Evolutionary conservation across 1,284 basidiomycete species (phyloP).

Genomic region (Trichosporon coremiiforme): DNA sequence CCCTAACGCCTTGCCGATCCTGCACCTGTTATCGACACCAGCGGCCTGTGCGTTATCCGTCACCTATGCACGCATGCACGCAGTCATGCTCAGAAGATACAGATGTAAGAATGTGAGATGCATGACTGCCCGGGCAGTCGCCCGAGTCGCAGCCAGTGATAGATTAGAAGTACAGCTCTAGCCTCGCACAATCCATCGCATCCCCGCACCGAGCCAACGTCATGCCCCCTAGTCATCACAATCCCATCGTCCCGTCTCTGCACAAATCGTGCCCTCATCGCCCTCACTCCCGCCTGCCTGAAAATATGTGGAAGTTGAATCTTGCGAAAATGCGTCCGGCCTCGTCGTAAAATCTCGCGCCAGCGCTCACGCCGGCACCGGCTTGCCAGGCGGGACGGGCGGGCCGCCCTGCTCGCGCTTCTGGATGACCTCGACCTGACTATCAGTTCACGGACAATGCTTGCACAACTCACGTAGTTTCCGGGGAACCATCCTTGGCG

Average conservation of each 20-base stretch:
- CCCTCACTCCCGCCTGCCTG: background rate
- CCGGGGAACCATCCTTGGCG: constrained; percentile 95
- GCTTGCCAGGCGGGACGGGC: background rate
- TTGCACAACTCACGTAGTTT: constrained; percentile 68
- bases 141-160: constrained; percentile 5
- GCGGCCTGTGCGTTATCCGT: background rate
- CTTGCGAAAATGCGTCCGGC: background rate
- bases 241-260: background rate
- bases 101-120: constrained; percentile 13
- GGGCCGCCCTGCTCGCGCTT: constrained; percentile 28
- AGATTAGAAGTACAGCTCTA: constrained; percentile 11
- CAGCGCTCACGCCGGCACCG: background rate
- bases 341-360: background rate
- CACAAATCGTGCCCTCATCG: background rate
- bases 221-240: background rate
- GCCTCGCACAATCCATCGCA: constrained; percentile 8
- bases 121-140: constrained; percentile 1
- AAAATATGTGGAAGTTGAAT: background rate
- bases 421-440: constrained; percentile 33
- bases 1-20: background rate
- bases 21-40: background rate
- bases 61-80: background rate
- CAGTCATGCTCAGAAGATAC: background rate
- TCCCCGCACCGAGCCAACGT: background rate
- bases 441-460: constrained; percentile 12